Evolutionary conservation across 2,329 filamentous ascomycete species (phyloP), one percentile per base, ranked within the genome.

Genomic region (Sclerotinia trifoliorum): DNA sequence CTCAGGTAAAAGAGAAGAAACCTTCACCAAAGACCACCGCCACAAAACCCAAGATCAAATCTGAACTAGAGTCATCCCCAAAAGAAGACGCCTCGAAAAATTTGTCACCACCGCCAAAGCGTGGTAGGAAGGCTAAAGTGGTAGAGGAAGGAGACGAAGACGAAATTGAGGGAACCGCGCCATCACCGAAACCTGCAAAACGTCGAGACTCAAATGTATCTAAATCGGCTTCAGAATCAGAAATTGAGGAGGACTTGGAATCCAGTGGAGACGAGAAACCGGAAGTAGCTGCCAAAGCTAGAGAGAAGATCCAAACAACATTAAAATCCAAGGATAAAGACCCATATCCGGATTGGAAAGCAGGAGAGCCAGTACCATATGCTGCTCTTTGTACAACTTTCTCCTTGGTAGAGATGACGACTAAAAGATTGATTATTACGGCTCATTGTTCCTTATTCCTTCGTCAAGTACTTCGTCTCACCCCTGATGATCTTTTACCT

Each of bases 321-420:
- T 81, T 97, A 69, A 88, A 88, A 76, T 82, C 86, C 24, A 86
- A 84, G 64, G 83, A 80, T 51, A 90, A 93, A 72, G 91, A 96
- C 75, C 88, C 91, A n/a, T 98, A 94, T 79, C 94, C 94, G 0
- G 94, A 99, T 79, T 99, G 95, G 95, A 91, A 93, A 78, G 82
- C 90, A 58, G 94, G 94, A 58, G 86, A 91, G 60, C 92, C 94
- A 15, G 94, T 97, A 1, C 95, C 95, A 0, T 99, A 98, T 75
- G 94, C 93, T 35, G 95, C 95, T 17, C 85, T 99, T 10, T 98
- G 95, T 79, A 93, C 88, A 15, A 98, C 95, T 0, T 98, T 98
- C 75, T 97, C 94, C 1, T 87, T 97, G 46, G 89, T 98, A 65
- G 95, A 99, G 80, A 89, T 97, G 83, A 99, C 94, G 0, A 93